Conservation (phyloP, 2,329 filamentous ascomycete genomes). For the Neophaeococcomyces aloes region DNA sequence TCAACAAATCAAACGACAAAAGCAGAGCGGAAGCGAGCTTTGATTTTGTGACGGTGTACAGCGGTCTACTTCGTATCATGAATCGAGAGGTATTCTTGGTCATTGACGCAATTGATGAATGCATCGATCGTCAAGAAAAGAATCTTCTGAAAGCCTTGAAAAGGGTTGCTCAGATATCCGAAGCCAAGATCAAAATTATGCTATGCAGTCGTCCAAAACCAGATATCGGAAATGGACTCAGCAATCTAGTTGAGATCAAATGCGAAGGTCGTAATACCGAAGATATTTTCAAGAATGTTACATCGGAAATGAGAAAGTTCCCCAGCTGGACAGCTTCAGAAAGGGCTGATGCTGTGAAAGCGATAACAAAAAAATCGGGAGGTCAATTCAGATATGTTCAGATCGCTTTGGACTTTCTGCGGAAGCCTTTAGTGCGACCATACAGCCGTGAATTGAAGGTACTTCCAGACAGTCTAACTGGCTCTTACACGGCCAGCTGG, state of each 20-base stretch:
- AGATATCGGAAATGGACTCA: not conserved
- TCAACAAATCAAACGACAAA: not conserved
- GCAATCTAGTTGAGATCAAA: not conserved
- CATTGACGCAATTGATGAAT: not conserved
- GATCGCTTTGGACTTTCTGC: not conserved
- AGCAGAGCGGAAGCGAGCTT: not conserved
- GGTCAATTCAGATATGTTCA: conserved; percentile 1
- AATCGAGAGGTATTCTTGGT: not conserved
- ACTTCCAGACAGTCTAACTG: not conserved
- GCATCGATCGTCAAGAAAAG: not conserved
- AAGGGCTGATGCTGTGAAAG: not conserved
- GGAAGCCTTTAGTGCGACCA: not conserved
- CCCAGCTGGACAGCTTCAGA: not conserved
- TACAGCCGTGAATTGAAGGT: not conserved
- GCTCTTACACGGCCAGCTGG: not conserved
- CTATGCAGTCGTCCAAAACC: not conserved
- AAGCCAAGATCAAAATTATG: conserved; percentile 1
- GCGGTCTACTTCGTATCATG: not conserved
- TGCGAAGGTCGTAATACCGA: not conserved
- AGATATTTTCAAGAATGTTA: not conserved
- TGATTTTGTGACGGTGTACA: not conserved
- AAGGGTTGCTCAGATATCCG: not conserved
- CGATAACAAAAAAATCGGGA: not conserved
- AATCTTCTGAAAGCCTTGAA: not conserved
- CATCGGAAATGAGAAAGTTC: not conserved